Evolutionary conservation across 2,329 filamentous ascomycete species (phyloP).

Genomic region (Pyricularia grisea): DNA sequence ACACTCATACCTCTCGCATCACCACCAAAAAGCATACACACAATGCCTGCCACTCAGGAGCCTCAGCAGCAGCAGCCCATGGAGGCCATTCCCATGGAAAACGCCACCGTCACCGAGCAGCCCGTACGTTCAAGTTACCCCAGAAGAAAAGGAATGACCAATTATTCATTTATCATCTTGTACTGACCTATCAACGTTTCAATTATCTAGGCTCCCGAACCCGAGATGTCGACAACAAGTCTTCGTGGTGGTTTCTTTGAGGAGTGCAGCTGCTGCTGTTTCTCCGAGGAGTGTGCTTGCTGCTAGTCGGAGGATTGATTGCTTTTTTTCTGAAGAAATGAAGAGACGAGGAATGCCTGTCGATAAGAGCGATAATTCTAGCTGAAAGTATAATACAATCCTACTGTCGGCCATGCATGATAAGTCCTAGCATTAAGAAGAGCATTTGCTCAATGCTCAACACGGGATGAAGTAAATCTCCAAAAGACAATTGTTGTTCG

Average conservation of each 20-base stretch:
- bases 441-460: not conserved
- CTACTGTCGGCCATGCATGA: not conserved
- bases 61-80: slow-evolving; percentile 21
- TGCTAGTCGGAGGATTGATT: slow-evolving; percentile 12
- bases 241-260: slow-evolving; percentile 21
- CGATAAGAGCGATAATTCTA: not conserved
- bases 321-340: not conserved
- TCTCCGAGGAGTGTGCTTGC: slow-evolving; percentile 18
- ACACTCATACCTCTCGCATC: not conserved
- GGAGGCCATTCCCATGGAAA: slow-evolving; percentile 13
- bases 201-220: slow-evolving; percentile 14
- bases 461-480: not conserved
- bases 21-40: slow-evolving; percentile 8
- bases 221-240: slow-evolving; percentile 10
- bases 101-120: slow-evolving; percentile 19
- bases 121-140: slow-evolving; percentile 15
- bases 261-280: slow-evolving; percentile 21
- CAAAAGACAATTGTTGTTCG: no score
- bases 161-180: no score
- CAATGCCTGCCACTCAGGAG: slow-evolving; percentile 19
- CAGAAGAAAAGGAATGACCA: not conserved
- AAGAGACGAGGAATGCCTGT: not conserved
- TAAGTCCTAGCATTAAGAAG: not conserved
- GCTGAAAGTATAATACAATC: not conserved
- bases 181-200: not conserved